Percentiles rank a stretch among this genome's conserved stretches.
Evolutionary conservation across 345 rosid species (phyloP).

Genomic region (Populus ilicifolia): DNA sequence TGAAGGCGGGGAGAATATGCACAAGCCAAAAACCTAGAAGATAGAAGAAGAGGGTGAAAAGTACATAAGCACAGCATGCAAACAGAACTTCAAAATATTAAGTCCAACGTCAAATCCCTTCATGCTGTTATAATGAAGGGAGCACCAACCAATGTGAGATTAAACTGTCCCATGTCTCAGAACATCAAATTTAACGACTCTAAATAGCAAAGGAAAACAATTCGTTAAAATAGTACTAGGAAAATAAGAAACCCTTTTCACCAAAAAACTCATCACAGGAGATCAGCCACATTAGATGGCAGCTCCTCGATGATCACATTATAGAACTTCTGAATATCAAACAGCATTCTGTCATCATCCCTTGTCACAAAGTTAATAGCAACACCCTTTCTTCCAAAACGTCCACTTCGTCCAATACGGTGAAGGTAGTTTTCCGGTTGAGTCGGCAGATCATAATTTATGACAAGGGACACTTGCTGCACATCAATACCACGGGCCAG

Average conservation of each 20-base stretch:
- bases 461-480: constrained; percentile 52
- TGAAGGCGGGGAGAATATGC: too few relatives aligned
- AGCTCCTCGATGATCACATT: constrained; percentile 42
- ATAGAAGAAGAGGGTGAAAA: background rate
- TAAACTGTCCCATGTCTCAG: constrained; percentile 37
- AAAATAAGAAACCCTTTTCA: constrained; percentile 32
- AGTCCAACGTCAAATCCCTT: constrained; percentile 9
- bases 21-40: too few relatives aligned
- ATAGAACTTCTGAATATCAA: constrained; percentile 37
- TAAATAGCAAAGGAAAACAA: constrained; percentile 1
- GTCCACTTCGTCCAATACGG: constrained; percentile 49
- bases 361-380: constrained; percentile 44
- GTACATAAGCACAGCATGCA: constrained; percentile 2
- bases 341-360: constrained; percentile 46
- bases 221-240: constrained; percentile 25
- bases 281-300: constrained; percentile 48
- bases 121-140: constrained; percentile 24
- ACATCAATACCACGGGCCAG: constrained; percentile 52
- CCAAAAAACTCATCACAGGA: constrained; percentile 41
- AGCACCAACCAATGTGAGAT: constrained; percentile 26
- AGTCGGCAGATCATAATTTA: constrained; percentile 50
- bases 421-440: constrained; percentile 54
- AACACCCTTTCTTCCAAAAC: constrained; percentile 53
- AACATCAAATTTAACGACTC: constrained; percentile 23
- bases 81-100: constrained; percentile 12